phyloP scores from a whole-genome alignment of 208 protist species.

The Wallacemonas sp. region DNA sequence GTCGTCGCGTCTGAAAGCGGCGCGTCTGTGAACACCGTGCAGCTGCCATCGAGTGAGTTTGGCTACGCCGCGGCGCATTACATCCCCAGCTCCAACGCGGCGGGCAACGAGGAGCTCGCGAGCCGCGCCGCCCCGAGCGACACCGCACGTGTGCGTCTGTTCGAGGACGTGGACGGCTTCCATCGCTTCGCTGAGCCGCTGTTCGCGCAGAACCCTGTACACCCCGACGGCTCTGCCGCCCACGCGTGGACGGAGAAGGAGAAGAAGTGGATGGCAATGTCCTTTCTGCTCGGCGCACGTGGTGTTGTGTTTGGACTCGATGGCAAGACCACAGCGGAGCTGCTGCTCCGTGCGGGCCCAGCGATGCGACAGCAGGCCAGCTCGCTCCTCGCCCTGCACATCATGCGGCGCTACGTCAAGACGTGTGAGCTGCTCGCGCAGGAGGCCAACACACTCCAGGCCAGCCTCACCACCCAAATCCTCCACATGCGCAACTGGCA shows the following conservation, averaged over 20 bases:
- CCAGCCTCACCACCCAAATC: neutral
- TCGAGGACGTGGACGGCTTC: constrained; percentile 16
- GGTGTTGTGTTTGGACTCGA: constrained; percentile 65
- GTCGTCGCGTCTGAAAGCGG: neutral
- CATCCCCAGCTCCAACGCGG: constrained; percentile 15
- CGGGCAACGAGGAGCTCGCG: constrained; percentile 13
- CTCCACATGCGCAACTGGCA: neutral
- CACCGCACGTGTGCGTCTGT: constrained; percentile 9
- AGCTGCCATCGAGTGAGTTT: constrained; percentile 39
- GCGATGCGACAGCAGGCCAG: constrained; percentile 62
- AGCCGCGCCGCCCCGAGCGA: constrained; percentile 19
- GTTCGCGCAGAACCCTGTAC: neutral
- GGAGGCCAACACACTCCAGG: constrained; percentile 30
- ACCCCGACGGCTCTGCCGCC: neutral
- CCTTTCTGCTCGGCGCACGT: constrained; percentile 21
- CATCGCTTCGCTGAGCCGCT: constrained; percentile 21
- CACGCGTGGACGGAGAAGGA: neutral
- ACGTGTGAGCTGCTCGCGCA: constrained; percentile 50
- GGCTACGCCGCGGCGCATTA: constrained; percentile 69
- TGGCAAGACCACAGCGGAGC: constrained; percentile 42
- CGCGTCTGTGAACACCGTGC: constrained; percentile 32
- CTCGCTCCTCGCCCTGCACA: constrained; percentile 67
- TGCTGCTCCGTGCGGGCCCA: constrained; percentile 73
- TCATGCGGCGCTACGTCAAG: constrained; percentile 70
- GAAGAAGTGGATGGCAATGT: constrained; percentile 5